Evolutionary conservation across 2,329 filamentous ascomycete species (phyloP), one percentile per base, ranked within the genome.

Genomic region (Fusarium sarcochroum): DNA sequence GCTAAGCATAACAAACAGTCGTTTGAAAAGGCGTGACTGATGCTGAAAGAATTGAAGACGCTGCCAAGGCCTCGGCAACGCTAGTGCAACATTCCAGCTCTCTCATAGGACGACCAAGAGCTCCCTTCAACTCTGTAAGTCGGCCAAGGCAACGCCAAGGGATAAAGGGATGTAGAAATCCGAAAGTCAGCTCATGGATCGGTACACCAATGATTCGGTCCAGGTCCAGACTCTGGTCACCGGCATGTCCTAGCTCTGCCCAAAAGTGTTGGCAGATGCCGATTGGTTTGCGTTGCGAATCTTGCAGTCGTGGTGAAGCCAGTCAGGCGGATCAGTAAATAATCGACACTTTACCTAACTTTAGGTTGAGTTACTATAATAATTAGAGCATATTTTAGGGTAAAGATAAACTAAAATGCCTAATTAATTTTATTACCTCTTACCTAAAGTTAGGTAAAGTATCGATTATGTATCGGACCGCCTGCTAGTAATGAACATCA

Each of bases 1-100:
- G 37, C 23, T 17, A 30, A 30, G 23, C 45, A 69, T 58, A 38
- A 48, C 64, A 45, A 62, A 52, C 32, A 45, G 30, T 40, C 44
- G 42, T 32, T 21, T 37, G 42, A 41, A 40, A 58, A 58, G 56
- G 32, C 49, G 56, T 50, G 23, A 56, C 50, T 41, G 35, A 34
- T 55, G 14, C 35, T 45, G 38, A 47, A 40, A 54, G 38, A 51
- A 51, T 59, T 58, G 23, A 58, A 69, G 65, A 56, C 49, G 53
- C 57, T 46, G 66, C 66, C 66, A 69, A 69, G 66, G 27, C 7
- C 62, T 70, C 52, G 62, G 57, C 48, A 50, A 17, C 40, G 37
- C 37, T 70, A 63, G 52, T 46, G 63, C 53, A n/a, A 25, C 62
- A 70, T 59, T 63, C 63, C 65, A 56, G 50, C 41, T 46, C 23